Conservation (phyloP, 202 grass and related monocot species). For the Cymbopogon flexuosus region DNA sequence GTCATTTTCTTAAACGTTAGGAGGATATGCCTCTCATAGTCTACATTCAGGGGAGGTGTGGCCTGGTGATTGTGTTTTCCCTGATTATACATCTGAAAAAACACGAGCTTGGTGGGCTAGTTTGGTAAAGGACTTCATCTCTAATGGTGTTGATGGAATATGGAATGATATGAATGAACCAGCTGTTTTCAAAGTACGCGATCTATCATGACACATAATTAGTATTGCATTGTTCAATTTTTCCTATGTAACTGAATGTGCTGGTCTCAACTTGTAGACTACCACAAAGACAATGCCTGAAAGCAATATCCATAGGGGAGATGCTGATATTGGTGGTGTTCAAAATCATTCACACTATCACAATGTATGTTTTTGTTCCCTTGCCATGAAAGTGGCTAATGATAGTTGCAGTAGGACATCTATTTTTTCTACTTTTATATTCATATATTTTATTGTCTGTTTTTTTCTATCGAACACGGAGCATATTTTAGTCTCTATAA, state of each 20-base stretch:
- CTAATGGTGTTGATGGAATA: slow-evolving; percentile 89
- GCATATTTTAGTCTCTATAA: slow-evolving; percentile 2
- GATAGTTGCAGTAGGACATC: background rate
- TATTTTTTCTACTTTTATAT: background rate
- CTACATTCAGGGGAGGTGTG: slow-evolving; percentile 71
- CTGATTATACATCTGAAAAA: slow-evolving; percentile 77
- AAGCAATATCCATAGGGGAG: slow-evolving; percentile 85
- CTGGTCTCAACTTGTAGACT: slow-evolving; percentile 47
- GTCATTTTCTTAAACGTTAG: background rate
- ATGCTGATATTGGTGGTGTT: slow-evolving; percentile 65
- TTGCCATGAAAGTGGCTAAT: background rate
- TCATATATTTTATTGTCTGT: slow-evolving; percentile 9
- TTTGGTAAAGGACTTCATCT: slow-evolving; percentile 72
- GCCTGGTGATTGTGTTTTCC: slow-evolving; percentile 96
- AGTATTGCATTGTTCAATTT: slow-evolving; percentile 11
- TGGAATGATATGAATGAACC: slow-evolving; percentile 99
- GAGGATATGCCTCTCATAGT: slow-evolving; percentile 25
- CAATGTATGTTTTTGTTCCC: slow-evolving; percentile 55
- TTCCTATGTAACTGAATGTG: slow-evolving; percentile 17
- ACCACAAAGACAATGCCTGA: slow-evolving; percentile 94
- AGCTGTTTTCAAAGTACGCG: slow-evolving; percentile 73
- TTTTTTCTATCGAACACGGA: too few species aligned
- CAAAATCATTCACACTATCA: slow-evolving; percentile 87
- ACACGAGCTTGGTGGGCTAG: slow-evolving; percentile 82
- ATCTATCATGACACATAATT: slow-evolving; percentile 1